Conservation (phyloP, 2,329 filamentous ascomycete genomes). For the Gremmenia infestans region DNA sequence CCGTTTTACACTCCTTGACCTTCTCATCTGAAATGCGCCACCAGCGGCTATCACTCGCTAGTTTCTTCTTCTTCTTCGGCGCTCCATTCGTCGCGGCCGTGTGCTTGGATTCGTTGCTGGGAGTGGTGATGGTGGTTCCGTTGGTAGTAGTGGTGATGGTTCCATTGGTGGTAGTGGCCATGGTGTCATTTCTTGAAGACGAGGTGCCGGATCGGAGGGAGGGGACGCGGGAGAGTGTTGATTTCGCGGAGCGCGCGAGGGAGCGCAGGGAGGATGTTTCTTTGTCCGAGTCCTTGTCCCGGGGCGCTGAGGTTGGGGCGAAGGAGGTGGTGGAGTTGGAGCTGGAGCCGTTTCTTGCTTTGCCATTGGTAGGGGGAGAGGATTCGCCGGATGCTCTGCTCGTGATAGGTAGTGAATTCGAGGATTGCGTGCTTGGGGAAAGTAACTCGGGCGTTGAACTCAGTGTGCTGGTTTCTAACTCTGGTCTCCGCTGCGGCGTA, state of each 20-base stretch:
- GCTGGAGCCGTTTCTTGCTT: slow-evolving; percentile 9
- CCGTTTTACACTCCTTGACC: slow-evolving; percentile 88
- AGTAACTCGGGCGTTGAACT: slow-evolving; percentile 27
- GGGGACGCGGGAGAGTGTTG: slow-evolving; percentile 43
- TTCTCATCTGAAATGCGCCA: slow-evolving; percentile 98
- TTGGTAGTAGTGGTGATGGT: not conserved
- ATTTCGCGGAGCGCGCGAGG: slow-evolving; percentile 51
- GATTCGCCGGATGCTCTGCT: slow-evolving; percentile 15
- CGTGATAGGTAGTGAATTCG: slow-evolving; percentile 22
- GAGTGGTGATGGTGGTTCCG: not conserved
- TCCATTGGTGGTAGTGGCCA: not conserved
- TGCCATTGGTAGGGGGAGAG: not conserved
- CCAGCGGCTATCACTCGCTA: slow-evolving; percentile 64
- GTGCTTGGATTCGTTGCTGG: not conserved
- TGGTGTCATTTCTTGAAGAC: slow-evolving; percentile 1
- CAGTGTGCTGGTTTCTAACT: slow-evolving; percentile 20
- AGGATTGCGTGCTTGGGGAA: slow-evolving; percentile 25
- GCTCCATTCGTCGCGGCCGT: slow-evolving; percentile 9
- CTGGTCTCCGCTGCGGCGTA: slow-evolving; percentile 28
- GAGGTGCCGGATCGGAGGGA: slow-evolving; percentile 10
- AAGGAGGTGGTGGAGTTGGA: slow-evolving; percentile 2
- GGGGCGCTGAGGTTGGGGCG: slow-evolving; percentile 22
- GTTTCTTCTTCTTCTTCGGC: slow-evolving; percentile 53
- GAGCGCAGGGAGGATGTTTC: slow-evolving; percentile 52
- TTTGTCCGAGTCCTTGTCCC: slow-evolving; percentile 29